Conservation (phyloP, 768 basidiomycete species). For the Pisolithus marmoratus region DNA sequence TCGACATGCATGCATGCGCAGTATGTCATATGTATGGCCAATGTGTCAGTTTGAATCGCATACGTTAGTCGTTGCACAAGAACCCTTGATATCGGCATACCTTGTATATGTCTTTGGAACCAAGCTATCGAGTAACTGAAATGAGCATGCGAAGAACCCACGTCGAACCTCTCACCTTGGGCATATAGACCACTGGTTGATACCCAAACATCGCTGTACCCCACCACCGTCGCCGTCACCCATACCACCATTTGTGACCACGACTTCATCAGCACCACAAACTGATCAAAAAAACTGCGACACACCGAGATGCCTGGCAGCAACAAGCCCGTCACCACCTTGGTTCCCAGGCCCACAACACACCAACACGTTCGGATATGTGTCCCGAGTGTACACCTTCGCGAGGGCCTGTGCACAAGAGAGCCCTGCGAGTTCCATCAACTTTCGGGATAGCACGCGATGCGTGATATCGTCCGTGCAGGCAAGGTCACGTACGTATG, state of each 20-base stretch:
- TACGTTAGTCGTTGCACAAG: too few relatives aligned
- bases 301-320: conserved; percentile 87
- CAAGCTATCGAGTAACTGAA: conserved; percentile 48
- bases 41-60: too few relatives aligned
- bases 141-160: too few relatives aligned
- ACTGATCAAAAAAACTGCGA: neutral
- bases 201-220: conserved; percentile 88
- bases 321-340: conserved; percentile 94
- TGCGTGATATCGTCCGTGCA: too few relatives aligned
- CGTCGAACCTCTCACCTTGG: conserved; percentile 54
- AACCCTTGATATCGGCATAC: conserved; percentile 28
- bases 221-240: neutral
- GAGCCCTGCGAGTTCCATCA: conserved; percentile 95
- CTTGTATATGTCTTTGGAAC: conserved; percentile 89
- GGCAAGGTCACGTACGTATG: too few relatives aligned
- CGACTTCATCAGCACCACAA: neutral
- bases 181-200: conserved; percentile 83
- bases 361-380: conserved; percentile 77
- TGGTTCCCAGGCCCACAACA: conserved; percentile 98
- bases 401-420: conserved; percentile 88
- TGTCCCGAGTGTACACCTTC: conserved; percentile 64
- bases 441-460: conserved; percentile 34
- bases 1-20: neutral
- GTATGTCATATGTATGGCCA: neutral
- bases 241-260: too few relatives aligned